Percentiles rank a stretch among this genome's conserved stretches.
Evolutionary conservation across 2,329 filamentous ascomycete species (phyloP).

Genomic region (Aspergillus sp.): DNA sequence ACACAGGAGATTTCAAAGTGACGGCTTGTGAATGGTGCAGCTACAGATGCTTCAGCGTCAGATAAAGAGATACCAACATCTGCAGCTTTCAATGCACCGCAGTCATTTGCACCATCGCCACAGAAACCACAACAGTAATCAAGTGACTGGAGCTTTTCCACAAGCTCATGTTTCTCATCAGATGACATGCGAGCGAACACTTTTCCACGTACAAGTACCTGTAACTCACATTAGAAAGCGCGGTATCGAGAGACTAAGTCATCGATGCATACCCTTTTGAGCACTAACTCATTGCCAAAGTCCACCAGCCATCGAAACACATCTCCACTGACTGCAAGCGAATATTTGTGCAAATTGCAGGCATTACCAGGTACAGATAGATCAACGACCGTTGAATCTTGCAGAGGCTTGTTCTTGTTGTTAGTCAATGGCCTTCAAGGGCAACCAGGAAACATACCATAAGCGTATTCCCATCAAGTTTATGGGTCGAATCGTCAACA

Average conservation of each 20-base stretch:
- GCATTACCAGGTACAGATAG: conserved; percentile 80
- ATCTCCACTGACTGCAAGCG: conserved; percentile 82
- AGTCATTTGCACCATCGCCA: conserved; percentile 95
- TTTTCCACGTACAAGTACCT: conserved; percentile 86
- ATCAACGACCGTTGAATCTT: conserved; percentile 64
- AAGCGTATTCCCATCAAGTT: conserved; percentile 71
- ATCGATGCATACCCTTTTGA: conserved; percentile 41
- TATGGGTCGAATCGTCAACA: conserved; percentile 76
- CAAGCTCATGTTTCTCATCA: conserved; percentile 95
- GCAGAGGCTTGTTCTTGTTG: conserved; percentile 53
- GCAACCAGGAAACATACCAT: conserved; percentile 41
- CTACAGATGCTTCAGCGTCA: conserved; percentile 94
- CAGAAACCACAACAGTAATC: conserved; percentile 96
- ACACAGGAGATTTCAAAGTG: conserved; percentile 97
- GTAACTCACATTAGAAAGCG: neutral
- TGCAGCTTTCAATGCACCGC: conserved; percentile 90
- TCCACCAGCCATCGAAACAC: conserved; percentile 96
- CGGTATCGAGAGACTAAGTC: too few species aligned
- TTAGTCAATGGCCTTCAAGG: conserved; percentile 8
- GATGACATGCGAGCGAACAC: conserved; percentile 98
- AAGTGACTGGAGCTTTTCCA: conserved; percentile 93
- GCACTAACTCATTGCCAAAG: conserved; percentile 71
- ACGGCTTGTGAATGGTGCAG: conserved; percentile 93
- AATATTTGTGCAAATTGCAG: conserved; percentile 74
- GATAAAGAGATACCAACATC: conserved; percentile 96